Base-by-base conservation (phyloP, 2,329 filamentous ascomycete genomes). In the Phialemonium atrogriseum region DNA sequence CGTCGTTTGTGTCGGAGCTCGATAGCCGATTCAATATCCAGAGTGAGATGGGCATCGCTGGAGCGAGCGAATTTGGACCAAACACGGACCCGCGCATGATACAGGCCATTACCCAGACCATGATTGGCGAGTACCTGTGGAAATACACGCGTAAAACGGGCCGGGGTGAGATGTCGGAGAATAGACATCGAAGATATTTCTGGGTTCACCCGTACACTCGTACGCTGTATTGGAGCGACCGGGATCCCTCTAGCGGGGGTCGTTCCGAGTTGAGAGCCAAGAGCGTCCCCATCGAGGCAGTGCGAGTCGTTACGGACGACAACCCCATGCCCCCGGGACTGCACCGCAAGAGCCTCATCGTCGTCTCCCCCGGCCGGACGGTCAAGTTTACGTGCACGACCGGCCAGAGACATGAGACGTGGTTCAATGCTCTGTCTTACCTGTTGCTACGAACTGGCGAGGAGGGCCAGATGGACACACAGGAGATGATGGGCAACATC, bases 111-210 rank as follows among this genome's bases (percentile, higher is more conserved):
- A 98, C 91, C 3, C 89, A 98, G 59, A 96, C 91, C 12, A 98
- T 98, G 91, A 96, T 98, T 51, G 91, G 91, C 34, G 91, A 98
- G 56, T 96, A 89, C 56, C 68, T 98, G 24, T 98, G 91, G 91
- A 98, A 98, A 57, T 98, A 98, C 59, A 98, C 91, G 0, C 82
- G 91, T 48, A 94, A 91, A 63, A 72, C 88, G 37, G 88, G 87
- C n/a, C 80, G 89, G 15, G 83, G 79, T 33, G 84, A 87, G 41
- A 77, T 94, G 59, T 96, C 88, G 0, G 82, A 80, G 46, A 94
- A 88, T 34, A 77, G 91, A 32, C 91, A 98, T 58, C 77, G 85
- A 39, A 80, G 91, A 19, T 98, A 95, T 68, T 98, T 98, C 70
- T 98, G 91, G 91, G 85, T 98, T 14, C 91, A 98, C 53, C 91